These are phyloP conservation scores for Alternaria gaisen DNA, from an alignment of 2,329 filamentous ascomycete genomes.

Conservation along the genomic window DNA sequence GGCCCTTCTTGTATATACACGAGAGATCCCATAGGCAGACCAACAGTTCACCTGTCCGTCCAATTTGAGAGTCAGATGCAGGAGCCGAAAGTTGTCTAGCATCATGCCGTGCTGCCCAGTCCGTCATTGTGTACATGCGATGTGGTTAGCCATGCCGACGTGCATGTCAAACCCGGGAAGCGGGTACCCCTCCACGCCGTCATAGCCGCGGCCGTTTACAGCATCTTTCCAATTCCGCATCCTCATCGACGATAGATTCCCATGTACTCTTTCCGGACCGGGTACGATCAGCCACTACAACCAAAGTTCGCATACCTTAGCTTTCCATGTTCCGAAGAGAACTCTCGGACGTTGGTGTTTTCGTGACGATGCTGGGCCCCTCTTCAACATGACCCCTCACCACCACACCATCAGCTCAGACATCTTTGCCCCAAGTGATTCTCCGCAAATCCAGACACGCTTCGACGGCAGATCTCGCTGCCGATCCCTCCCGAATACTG, in stretches of 20 bases:
- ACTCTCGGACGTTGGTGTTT: neutral
- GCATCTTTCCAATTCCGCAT: slow-evolving; percentile 14
- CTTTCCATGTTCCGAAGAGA: neutral
- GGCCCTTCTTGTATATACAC: neutral
- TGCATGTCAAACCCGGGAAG: slow-evolving; percentile 30
- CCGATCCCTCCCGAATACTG: slow-evolving; percentile 33
- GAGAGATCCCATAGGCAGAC: neutral
- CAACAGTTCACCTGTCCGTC: slow-evolving; percentile 6
- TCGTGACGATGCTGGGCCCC: slow-evolving; percentile 6
- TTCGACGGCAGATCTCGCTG: slow-evolving; percentile 34
- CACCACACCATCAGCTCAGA: slow-evolving; percentile 28
- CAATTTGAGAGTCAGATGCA: slow-evolving; percentile 24
- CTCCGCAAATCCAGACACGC: slow-evolving; percentile 39
- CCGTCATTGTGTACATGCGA: slow-evolving; percentile 26
- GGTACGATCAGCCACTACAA: slow-evolving; percentile 5
- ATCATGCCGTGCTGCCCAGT: slow-evolving; percentile 50
- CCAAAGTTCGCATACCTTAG: slow-evolving; percentile 1
- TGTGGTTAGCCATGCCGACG: slow-evolving; percentile 29
- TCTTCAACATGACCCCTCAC: slow-evolving; percentile 26
- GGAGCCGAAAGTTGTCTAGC: slow-evolving; percentile 23
- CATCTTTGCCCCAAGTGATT: slow-evolving; percentile 19
- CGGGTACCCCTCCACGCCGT: slow-evolving; percentile 35
- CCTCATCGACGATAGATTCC: slow-evolving; percentile 10
- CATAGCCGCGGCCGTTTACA: slow-evolving; percentile 35
- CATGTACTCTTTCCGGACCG: slow-evolving; percentile 13